Conservation (phyloP, 2,329 filamentous ascomycete genomes). For the Colletotrichum kahawae region DNA sequence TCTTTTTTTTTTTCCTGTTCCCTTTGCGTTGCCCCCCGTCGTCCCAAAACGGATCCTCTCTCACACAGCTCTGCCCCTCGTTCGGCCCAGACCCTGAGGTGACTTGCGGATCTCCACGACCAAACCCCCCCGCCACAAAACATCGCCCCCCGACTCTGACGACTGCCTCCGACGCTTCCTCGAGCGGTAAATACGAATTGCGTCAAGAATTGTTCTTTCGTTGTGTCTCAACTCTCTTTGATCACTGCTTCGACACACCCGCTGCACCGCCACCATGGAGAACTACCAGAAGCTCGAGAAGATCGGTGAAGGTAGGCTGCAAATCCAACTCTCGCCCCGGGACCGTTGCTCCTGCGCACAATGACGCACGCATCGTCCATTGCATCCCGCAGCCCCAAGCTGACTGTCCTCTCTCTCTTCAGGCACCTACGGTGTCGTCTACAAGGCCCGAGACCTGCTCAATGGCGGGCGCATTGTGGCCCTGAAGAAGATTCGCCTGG, state of each 20-base stretch:
- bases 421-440: conserved; percentile 96
- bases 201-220: background rate
- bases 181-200: background rate
- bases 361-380: background rate
- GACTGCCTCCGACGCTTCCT: background rate
- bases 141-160: background rate
- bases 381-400: background rate
- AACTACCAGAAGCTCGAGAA: conserved; percentile 98
- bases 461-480: conserved; percentile 86
- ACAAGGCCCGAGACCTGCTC: conserved; percentile 88
- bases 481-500: conserved; percentile 93
- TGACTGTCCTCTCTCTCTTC: background rate
- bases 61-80: conserved; percentile 9
- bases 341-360: background rate
- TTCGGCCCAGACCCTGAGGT: conserved; percentile 13
- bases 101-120: background rate
- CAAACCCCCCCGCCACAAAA: conserved; percentile 7
- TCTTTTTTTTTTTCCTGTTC: background rate
- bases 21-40: background rate
- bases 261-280: conserved; percentile 66
- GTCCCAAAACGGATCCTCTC: background rate
- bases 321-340: background rate
- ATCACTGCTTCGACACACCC: background rate
- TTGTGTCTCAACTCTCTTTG: background rate
- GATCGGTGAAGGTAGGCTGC: conserved; percentile 83